Percentiles rank a stretch among this genome's conserved stretches.
Conservation (phyloP, 1,139 yeast genomes). For the Sugiyamaella neomexicana region DNA sequence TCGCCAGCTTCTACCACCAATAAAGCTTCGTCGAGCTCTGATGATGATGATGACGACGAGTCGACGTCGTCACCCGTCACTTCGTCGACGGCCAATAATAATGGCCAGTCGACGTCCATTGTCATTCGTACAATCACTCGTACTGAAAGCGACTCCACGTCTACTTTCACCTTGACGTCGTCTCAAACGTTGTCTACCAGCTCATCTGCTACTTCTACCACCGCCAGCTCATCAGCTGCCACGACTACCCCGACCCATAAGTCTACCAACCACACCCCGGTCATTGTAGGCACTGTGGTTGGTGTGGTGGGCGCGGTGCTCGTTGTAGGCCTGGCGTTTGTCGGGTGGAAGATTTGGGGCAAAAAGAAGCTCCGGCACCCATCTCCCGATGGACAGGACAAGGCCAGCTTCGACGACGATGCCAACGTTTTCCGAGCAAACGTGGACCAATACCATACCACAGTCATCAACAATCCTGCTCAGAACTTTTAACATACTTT, state of each 20-base stretch:
- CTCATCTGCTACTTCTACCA: conserved; percentile 14
- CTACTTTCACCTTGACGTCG: conserved; percentile 7
- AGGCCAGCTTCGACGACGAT: conserved; percentile 32
- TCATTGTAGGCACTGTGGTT: conserved; percentile 39
- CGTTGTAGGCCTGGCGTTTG: conserved; percentile 33
- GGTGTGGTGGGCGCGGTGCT: conserved; percentile 39
- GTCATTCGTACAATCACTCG: conserved; percentile 13
- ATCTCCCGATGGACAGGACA: conserved; percentile 22
- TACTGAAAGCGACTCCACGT: conserved; percentile 3
- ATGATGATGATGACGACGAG: no score
- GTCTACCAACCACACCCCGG: conserved; percentile 33
- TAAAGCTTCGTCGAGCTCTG: no score
- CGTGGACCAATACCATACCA: conserved; percentile 42
- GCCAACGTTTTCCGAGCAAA: conserved; percentile 42
- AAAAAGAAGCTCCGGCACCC: conserved; percentile 22
- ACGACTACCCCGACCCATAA: conserved; percentile 28
- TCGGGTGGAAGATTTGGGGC: conserved; percentile 33
- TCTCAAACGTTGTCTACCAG: conserved; percentile 5
- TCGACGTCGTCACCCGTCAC: background rate
- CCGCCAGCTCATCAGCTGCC: conserved; percentile 19
- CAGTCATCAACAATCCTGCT: conserved; percentile 37
- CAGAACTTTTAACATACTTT: conserved; percentile 36
- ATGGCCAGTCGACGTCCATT: conserved; percentile 7
- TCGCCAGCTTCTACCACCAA: conserved; percentile 1
- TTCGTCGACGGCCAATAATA: background rate